Conservation (phyloP, 2,329 filamentous ascomycete species). For the Colletotrichum sp. region DNA sequence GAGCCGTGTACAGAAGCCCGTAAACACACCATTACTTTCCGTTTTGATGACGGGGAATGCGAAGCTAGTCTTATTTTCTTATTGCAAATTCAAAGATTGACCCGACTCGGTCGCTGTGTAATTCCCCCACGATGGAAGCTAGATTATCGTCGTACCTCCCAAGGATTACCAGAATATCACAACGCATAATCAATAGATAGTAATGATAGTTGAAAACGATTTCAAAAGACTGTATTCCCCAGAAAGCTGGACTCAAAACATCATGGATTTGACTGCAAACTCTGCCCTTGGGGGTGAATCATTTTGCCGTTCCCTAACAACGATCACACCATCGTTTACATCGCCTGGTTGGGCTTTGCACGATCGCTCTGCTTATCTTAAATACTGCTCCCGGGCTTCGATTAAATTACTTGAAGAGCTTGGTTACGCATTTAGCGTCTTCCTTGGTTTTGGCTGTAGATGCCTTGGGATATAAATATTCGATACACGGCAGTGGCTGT, state of each 20-base stretch:
- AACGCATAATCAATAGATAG: not conserved
- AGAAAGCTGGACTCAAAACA: fast-evolving
- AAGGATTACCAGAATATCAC: not conserved
- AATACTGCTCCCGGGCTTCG: fast-evolving
- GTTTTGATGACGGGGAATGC: too few species aligned
- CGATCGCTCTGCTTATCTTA: fast-evolving
- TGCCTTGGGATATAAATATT: not conserved
- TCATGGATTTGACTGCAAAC: fast-evolving
- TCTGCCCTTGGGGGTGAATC: too few species aligned
- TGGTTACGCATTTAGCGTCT: not conserved
- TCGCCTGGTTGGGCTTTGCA: not conserved
- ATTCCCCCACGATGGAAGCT: not conserved
- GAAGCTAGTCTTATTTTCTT: too few species aligned
- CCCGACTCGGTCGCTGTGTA: not conserved
- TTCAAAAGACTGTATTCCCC: fast-evolving
- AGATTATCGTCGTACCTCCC: not conserved
- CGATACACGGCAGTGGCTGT: fast-evolving
- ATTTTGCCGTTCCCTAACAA: too few species aligned
- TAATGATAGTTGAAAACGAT: fast-evolving
- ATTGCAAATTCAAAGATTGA: too few species aligned
- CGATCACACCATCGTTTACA: not conserved
- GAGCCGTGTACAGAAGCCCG: too few species aligned
- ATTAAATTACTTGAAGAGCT: fast-evolving
- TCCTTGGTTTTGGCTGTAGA: not conserved
- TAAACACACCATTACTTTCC: too few species aligned